phyloP scores from a whole-genome alignment of 2,329 filamentous ascomycete species.

The Epichloe baconii region DNA sequence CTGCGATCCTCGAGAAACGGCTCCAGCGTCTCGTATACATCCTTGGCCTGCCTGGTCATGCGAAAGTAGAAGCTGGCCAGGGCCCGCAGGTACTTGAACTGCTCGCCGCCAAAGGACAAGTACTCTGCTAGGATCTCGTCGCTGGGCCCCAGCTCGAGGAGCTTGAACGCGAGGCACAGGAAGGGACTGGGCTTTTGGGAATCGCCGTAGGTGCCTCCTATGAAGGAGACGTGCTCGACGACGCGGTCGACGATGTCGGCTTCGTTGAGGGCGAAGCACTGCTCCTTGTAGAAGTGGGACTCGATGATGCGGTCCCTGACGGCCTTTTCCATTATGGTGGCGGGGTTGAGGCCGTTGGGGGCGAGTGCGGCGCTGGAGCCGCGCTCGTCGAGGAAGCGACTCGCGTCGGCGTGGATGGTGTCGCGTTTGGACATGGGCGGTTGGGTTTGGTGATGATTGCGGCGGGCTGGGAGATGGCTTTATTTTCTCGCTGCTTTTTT shows the following conservation, averaged over 20 bases:
- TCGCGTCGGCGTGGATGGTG: constrained; percentile 66
- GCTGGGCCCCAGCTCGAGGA: constrained; percentile 74
- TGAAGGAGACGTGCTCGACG: constrained; percentile 63
- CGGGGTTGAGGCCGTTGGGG: constrained; percentile 80
- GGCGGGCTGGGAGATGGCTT: neutral
- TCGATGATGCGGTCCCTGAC: constrained; percentile 92
- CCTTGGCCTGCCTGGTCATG: constrained; percentile 67
- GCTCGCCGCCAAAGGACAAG: constrained; percentile 58
- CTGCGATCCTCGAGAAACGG: constrained; percentile 69
- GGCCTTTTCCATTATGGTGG: constrained; percentile 90
- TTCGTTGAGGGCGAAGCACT: constrained; percentile 90
- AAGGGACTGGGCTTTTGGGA: constrained; percentile 84
- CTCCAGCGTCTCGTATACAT: constrained; percentile 71
- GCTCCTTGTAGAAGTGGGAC: constrained; percentile 96
- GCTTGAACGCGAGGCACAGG: constrained; percentile 86
- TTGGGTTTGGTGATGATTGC: constrained; percentile 2
- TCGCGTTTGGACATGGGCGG: constrained; percentile 25
- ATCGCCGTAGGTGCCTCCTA: constrained; percentile 79
- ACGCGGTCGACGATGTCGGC: constrained; percentile 77
- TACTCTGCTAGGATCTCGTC: constrained; percentile 72
- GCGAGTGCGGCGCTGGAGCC: constrained; percentile 65
- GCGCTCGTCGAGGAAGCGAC: constrained; percentile 79
- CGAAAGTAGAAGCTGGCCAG: constrained; percentile 90
- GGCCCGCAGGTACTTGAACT: constrained; percentile 79
- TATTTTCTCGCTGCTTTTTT: neutral